Evolutionary conservation across 2,329 filamentous ascomycete species (phyloP), one percentile per base, ranked within the genome.

Genomic region (Cyphellophora europaea): DNA sequence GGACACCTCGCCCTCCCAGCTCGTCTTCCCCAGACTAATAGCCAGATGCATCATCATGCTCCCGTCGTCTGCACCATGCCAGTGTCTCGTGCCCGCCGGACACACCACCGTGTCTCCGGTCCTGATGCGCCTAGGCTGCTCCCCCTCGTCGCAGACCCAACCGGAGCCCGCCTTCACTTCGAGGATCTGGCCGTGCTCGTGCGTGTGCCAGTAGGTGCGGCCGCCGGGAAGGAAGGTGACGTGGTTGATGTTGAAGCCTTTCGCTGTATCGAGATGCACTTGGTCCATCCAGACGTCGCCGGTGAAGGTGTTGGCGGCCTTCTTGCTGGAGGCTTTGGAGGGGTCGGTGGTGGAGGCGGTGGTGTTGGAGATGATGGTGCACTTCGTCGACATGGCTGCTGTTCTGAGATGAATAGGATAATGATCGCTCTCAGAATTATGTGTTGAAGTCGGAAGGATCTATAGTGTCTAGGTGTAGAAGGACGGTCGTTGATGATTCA

Each of bases 201-300:
- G 63, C 1, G 52, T 57, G 47, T 66, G 63, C 63, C 63, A 66
- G 47, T 62, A 51, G 4, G 62, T 66, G 13, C 62, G 55, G 1
- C 62, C 56, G 32, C 62, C 59, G 5, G 62, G 61, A 1, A 59
- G 57, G 42, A 66, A 66, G 25, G 52, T 62, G 33, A 66, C 61
- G 29, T 62, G 55, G 41, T 49, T 46, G 23, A 56, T 54, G 27
- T 50, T 50, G 43, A 57, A 53, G 34, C 49, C 50, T 19, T 37
- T 14, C 15, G 14, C 8, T 11, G 33, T 27, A 25, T 50, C 50
- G 19, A 28, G 35, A 41, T 50, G 35, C 25, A 51, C 41, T 5
- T 39, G 41, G 40, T 61, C 51, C 19, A 55, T 42, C 29, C 37
- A 56, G 12, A 57, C 59, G 6, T 52, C 49, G 28, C 56, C 57